phyloP scores from a whole-genome alignment of 148 eudicot genomes.

The Gaultheria prostrata region DNA sequence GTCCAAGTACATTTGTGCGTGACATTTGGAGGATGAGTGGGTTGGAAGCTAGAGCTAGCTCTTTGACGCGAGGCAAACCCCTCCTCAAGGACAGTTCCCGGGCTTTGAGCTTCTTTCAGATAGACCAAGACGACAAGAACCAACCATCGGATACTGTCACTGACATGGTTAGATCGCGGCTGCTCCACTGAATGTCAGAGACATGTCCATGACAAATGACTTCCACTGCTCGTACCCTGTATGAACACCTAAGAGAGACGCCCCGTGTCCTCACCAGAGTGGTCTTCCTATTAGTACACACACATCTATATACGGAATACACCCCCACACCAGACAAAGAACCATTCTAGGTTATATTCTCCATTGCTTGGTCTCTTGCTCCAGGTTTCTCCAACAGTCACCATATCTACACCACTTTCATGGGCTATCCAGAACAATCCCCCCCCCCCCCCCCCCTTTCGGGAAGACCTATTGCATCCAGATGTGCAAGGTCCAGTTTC shows the following conservation, averaged over 20 bases:
- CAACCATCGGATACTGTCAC: too few species aligned
- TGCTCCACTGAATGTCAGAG: neutral
- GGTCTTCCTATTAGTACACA: neutral
- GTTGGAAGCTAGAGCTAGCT: too few species aligned
- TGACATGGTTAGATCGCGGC: too few species aligned
- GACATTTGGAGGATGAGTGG: too few species aligned
- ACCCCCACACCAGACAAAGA: neutral
- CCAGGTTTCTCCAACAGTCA: neutral
- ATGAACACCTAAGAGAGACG: neutral
- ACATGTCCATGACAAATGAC: neutral
- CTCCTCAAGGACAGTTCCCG: too few species aligned
- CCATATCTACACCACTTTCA: neutral
- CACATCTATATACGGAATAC: neutral
- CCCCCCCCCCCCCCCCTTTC: neutral
- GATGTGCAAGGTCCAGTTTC: neutral
- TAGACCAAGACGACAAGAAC: too few species aligned
- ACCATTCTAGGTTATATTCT: neutral
- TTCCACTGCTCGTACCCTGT: neutral
- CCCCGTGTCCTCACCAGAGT: neutral
- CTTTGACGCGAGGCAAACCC: too few species aligned
- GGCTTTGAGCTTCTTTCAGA: too few species aligned
- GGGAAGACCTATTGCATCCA: neutral
- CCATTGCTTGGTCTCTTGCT: neutral
- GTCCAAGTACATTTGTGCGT: too few species aligned
- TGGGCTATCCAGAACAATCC: neutral